Conservation (phyloP, 306 rosid genomes). For the Medicago ruthenica region DNA sequence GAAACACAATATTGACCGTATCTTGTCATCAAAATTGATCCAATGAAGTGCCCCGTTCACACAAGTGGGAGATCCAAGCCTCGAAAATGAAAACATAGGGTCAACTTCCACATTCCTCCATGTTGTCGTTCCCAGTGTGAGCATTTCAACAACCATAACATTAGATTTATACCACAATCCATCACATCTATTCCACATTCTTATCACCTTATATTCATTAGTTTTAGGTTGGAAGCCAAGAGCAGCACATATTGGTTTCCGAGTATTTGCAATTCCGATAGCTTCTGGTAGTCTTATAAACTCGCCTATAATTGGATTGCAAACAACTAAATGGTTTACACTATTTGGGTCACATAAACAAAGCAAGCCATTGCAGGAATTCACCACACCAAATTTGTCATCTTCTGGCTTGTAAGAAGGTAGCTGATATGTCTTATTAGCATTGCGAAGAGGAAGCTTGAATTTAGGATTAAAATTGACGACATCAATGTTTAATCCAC, state of each 20-base stretch:
- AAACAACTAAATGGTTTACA: constrained; percentile 18
- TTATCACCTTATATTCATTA: not conserved
- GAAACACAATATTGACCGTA: not conserved
- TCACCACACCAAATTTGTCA: constrained; percentile 10
- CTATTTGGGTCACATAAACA: constrained; percentile 27
- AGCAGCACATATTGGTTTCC: not conserved
- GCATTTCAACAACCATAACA: not conserved
- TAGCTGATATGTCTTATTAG: too few relatives aligned
- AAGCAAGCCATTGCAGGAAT: constrained; percentile 45
- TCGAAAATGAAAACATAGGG: not conserved
- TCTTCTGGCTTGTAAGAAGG: not conserved
- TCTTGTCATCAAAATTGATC: not conserved
- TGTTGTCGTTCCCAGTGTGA: not conserved
- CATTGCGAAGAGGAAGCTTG: not conserved
- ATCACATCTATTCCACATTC: not conserved
- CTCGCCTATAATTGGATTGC: constrained; percentile 46
- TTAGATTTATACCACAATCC: not conserved
- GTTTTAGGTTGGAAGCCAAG: constrained; percentile 10
- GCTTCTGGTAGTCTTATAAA: constrained; percentile 33
- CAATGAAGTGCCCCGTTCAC: constrained; percentile 1
- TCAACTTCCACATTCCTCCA: constrained; percentile 3
- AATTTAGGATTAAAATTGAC: not conserved
- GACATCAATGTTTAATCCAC: too few relatives aligned
- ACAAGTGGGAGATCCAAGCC: not conserved
- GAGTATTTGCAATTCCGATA: not conserved